phyloP scores from a whole-genome alignment of 2,329 filamentous ascomycete species.

The Passalora sequoiae region DNA sequence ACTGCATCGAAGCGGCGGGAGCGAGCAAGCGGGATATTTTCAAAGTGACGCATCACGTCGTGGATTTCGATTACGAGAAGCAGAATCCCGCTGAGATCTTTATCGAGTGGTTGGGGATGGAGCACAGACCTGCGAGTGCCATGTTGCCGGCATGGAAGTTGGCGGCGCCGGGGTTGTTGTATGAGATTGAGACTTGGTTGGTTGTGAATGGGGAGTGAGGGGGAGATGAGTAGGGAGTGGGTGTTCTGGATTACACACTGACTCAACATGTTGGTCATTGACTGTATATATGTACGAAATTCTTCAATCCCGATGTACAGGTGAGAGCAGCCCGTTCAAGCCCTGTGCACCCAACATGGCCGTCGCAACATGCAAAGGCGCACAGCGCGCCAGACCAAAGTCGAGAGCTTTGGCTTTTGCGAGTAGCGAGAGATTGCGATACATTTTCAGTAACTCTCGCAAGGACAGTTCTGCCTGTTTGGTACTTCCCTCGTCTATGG shows the following conservation, averaged over 20 bases:
- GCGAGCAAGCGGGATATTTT: slow-evolving; percentile 21
- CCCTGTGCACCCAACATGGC: slow-evolving; percentile 64
- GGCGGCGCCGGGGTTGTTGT: slow-evolving; percentile 13
- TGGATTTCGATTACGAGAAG: slow-evolving; percentile 18
- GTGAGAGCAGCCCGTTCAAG: slow-evolving; percentile 38
- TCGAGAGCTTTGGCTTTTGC: slow-evolving; percentile 60
- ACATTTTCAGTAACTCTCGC: slow-evolving; percentile 65
- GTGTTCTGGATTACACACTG: too few relatives aligned
- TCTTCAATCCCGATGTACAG: too few relatives aligned
- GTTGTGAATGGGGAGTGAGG: slow-evolving; percentile 12
- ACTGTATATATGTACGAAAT: too few relatives aligned
- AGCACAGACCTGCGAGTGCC: slow-evolving; percentile 19
- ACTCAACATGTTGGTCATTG: too few relatives aligned
- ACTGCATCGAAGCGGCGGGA: slow-evolving; percentile 17
- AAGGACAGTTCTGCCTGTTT: slow-evolving; percentile 55
- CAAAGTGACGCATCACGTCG: slow-evolving; percentile 23
- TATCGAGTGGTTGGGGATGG: slow-evolving; percentile 18
- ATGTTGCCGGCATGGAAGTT: slow-evolving; percentile 17
- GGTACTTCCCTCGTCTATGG: slow-evolving; percentile 33
- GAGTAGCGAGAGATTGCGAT: slow-evolving; percentile 62
- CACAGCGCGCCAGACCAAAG: slow-evolving; percentile 52
- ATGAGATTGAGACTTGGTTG: slow-evolving; percentile 21
- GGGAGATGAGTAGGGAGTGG: not conserved
- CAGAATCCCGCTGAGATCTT: slow-evolving; percentile 19
- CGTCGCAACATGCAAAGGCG: slow-evolving; percentile 74